Evolutionary conservation across 1,139 yeast genomes (phyloP), one percentile per base, ranked within the genome.

Genomic region (Nakaseomyces nivariensis): DNA sequence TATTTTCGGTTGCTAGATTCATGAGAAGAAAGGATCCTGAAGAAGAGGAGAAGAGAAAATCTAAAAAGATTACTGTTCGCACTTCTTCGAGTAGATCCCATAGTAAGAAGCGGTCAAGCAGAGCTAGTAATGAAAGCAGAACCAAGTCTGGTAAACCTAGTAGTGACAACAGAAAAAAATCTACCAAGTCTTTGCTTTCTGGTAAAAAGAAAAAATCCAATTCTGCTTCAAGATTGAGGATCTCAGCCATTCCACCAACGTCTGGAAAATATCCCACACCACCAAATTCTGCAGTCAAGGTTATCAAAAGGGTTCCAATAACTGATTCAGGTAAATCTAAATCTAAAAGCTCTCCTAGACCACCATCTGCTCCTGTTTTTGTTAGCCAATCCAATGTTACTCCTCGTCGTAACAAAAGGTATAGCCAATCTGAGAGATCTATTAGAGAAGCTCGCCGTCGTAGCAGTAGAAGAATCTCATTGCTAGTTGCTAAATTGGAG

Each of bases 211-310:
- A 24, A 13, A 38, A 38, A 25, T 3, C 13, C 13, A 38, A 24
- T 26, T 38, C 42, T n/a, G 42, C 42, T n/a, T 38, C 42, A n/a
- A 41, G n/a, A 13, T 34, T 41, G 7, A 41, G 44, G 25, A 41
- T 41, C 22, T 41, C 44, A 5, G n/a, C 11, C 6, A 11, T 41
- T 7, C 44, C 44, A 2, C 44, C 33, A n/a, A 27, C 44, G 4
- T n/a, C 44, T 6, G 34, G 25, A 4, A 41, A 41, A 29, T 41
- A 41, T 29, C 44, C 44, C 5, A 41, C 34, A 1, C 44, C 44
- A 8, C 44, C 44, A n/a, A 29, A 25, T 26, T 25, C 42, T 11
- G 25, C 42, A 4, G 42, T 38, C 22, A 38, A 38, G 17, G 42
- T 38, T 11, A 25, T 38, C 22, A 38, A 25, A 25, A 24, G 42